A percentile compares a stretch with the other conserved stretches of the same genome.
Conservation (phyloP, 495 filamentous ascomycete species). For the Lophium mytilinum region DNA sequence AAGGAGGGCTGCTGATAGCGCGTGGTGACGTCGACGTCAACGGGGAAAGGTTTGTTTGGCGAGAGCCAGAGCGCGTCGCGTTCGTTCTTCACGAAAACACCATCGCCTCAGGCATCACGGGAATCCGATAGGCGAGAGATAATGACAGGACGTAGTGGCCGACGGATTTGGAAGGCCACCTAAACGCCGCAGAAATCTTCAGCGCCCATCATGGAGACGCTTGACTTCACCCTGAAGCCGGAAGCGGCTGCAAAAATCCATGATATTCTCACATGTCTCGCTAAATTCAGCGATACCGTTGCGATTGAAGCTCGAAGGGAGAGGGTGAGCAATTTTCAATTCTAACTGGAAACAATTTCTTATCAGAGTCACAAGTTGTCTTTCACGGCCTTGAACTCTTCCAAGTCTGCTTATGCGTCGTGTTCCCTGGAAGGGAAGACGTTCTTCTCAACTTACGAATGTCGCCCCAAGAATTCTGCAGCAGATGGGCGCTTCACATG, state of each 20-base stretch:
- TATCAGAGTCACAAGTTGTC: slow-evolving; percentile 50
- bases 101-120: too few relatives aligned
- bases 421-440: slow-evolving; percentile 60
- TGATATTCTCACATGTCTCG: slow-evolving; percentile 75
- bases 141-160: too few relatives aligned
- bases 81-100: too few relatives aligned
- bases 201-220: slow-evolving; percentile 49
- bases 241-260: slow-evolving; percentile 67
- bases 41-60: background rate
- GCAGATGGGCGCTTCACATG: slow-evolving; percentile 58
- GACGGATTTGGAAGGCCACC: too few relatives aligned
- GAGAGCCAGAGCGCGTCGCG: background rate
- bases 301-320: slow-evolving; percentile 74
- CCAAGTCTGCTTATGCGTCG: slow-evolving; percentile 84
- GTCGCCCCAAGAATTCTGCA: slow-evolving; percentile 36
- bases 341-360: background rate
- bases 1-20: background rate
- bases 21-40: background rate
- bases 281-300: slow-evolving; percentile 87
- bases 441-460: slow-evolving; percentile 82
- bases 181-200: background rate
- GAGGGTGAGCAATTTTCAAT: slow-evolving; percentile 43
- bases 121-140: too few relatives aligned
- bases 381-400: slow-evolving; percentile 79
- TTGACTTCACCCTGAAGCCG: slow-evolving; percentile 72